Conservation (phyloP, 208 protist species). For the Crithidia bombi region DNA sequence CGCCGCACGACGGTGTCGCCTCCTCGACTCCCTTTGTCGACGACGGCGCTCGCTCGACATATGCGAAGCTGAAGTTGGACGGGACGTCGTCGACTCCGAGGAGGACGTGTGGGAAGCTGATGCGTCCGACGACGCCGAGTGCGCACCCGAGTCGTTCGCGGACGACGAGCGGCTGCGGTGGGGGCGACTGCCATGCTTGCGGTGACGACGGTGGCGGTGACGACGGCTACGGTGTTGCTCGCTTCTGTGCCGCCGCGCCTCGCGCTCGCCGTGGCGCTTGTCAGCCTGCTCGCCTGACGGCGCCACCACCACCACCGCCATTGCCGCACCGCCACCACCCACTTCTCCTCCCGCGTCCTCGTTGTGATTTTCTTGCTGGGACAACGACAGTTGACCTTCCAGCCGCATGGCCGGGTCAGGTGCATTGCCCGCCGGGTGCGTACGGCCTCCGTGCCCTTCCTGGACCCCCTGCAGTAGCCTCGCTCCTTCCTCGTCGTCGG, state of each 20-base stretch:
- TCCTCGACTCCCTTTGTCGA: not conserved
- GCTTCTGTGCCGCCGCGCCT: not conserved
- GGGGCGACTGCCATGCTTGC: not conserved
- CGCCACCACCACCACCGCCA: no score
- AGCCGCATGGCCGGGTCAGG: not conserved
- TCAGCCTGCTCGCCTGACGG: no score
- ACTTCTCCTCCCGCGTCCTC: not conserved
- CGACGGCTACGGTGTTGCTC: not conserved
- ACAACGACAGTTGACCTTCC: not conserved
- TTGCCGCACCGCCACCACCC: not conserved
- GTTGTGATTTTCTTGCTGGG: not conserved
- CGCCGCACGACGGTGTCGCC: slow-evolving; percentile 8
- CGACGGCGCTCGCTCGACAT: not conserved
- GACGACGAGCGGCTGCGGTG: not conserved
- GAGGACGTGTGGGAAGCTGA: not conserved
- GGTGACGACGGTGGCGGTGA: not conserved
- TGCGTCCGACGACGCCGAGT: not conserved
- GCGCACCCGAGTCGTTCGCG: not conserved
- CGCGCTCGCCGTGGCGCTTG: not conserved
- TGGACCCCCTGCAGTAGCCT: not conserved
- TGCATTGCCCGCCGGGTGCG: not conserved
- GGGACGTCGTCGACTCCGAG: slow-evolving; percentile 2
- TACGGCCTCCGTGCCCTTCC: not conserved
- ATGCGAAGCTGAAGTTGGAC: no score
- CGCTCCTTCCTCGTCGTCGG: slow-evolving; percentile 6